Evolutionary conservation across 805 yeast species (phyloP).

Genomic region (Candida loeiensis): DNA sequence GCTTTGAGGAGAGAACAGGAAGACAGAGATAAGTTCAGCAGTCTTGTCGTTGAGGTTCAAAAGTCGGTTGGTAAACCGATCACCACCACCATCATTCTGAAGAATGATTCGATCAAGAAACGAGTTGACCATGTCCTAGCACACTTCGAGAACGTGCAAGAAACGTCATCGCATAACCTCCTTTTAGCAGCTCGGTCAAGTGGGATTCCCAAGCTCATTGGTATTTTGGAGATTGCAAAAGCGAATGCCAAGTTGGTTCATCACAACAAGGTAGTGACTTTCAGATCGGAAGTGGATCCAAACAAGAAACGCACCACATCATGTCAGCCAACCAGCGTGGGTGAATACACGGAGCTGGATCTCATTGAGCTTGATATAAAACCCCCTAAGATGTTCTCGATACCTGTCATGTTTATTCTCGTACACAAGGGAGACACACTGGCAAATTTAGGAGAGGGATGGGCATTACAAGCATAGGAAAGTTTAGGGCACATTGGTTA

Average conservation of each 20-base stretch:
- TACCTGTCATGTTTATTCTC: constrained; percentile 19
- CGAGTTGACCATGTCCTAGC: constrained; percentile 13
- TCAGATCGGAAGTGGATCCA: constrained; percentile 13
- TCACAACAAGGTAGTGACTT: constrained; percentile 16
- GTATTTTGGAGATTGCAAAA: constrained; percentile 21
- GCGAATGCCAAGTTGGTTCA: constrained; percentile 13
- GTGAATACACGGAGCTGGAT: not conserved
- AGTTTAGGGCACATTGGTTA: too few relatives aligned
- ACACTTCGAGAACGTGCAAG: constrained; percentile 4
- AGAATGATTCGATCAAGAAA: constrained; percentile 15
- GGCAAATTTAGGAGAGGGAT: constrained; percentile 10
- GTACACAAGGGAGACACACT: constrained; percentile 10
- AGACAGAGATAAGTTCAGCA: constrained; percentile 1
- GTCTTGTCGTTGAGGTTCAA: not conserved
- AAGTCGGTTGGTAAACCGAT: constrained; percentile 1
- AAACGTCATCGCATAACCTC: constrained; percentile 8
- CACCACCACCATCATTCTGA: constrained; percentile 12
- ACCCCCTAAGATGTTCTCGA: constrained; percentile 20
- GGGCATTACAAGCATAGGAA: constrained; percentile 14
- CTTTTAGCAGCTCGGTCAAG: constrained; percentile 18
- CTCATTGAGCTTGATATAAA: constrained; percentile 12
- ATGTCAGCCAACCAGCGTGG: too few relatives aligned
- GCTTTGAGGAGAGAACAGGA: not conserved
- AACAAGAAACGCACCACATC: constrained; percentile 6
- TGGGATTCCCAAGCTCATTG: constrained; percentile 17